Evolutionary conservation across 1,284 basidiomycete species (phyloP).

Genomic region (Austroboletus rostrupii): DNA sequence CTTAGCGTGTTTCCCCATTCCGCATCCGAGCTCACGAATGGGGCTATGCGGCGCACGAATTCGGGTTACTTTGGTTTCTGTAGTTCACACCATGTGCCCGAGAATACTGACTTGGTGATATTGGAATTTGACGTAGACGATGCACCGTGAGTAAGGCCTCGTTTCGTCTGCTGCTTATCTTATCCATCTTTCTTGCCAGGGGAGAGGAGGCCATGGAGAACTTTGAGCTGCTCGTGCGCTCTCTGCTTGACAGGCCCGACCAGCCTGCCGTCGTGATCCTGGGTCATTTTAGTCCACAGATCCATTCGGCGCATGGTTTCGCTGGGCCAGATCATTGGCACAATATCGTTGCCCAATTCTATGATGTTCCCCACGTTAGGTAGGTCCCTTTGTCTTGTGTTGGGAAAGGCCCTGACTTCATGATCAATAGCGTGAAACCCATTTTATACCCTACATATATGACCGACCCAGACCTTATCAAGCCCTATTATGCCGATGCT

Average conservation of each 20-base stretch:
- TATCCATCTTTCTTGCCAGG: slow-evolving; percentile 36
- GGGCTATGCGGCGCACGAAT: slow-evolving; percentile 84
- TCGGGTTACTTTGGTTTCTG: slow-evolving; percentile 93
- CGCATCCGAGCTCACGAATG: slow-evolving; percentile 91
- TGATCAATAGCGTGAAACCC: slow-evolving; percentile 62
- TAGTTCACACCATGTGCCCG: slow-evolving; percentile 86
- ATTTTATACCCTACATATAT: slow-evolving; percentile 82
- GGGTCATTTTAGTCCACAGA: slow-evolving; percentile 87
- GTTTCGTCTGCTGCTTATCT: slow-evolving; percentile 1
- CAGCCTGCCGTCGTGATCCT: slow-evolving; percentile 86
- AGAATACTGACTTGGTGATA: slow-evolving; percentile 88
- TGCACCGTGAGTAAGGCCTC: slow-evolving; percentile 56
- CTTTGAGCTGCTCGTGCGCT: slow-evolving; percentile 89
- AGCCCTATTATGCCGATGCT: slow-evolving; percentile 76
- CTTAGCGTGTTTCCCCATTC: slow-evolving; percentile 92
- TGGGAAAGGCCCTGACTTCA: not conserved
- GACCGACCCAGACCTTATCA: slow-evolving; percentile 62
- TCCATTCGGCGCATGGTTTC: slow-evolving; percentile 75
- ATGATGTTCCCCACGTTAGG: slow-evolving; percentile 89
- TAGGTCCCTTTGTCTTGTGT: slow-evolving; percentile 23
- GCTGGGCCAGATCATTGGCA: slow-evolving; percentile 87
- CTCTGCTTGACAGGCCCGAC: slow-evolving; percentile 82
- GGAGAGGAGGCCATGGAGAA: slow-evolving; percentile 71
- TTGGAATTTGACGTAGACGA: slow-evolving; percentile 91
- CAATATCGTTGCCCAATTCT: slow-evolving; percentile 87